Base-by-base conservation (phyloP, 208 protist species). In the Eutreptiella sp. region DNA sequence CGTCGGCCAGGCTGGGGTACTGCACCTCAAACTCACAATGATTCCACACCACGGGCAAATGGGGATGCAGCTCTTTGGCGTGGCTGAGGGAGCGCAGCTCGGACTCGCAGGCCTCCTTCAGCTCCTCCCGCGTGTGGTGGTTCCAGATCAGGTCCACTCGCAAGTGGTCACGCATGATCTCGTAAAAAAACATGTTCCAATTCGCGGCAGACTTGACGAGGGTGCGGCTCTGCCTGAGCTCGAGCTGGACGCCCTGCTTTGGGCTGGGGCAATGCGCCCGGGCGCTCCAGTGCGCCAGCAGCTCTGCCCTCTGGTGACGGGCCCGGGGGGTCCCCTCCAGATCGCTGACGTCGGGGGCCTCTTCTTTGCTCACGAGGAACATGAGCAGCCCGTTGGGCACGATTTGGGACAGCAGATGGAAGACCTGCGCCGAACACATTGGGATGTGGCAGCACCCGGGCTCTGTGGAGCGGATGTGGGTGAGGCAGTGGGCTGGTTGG, bases 61-160 rank as follows among this genome's bases (percentile, higher is more conserved):
- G 66, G 27, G 43, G 34, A 19, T 53, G 9, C 38, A 28, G 11
- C 31, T 57, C 50, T 7, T 24, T 57, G 11, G 31, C 50, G 31
- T 57, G 50, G 9, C n/a, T 27, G 16, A 57, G 50, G n/a, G 39
- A n/a, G 7, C 4, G 43, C 64, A 94, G 73, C 65, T 94, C 89
- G 27, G 59, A 53, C 41, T 92, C 84, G n/a, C 92, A 72, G 19
- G 83, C 79, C 23, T 84, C 74, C 23, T 76, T 68, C 27, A 94
- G 75, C 64, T 94, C 89, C 33, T 73, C 74, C 23, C 89, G 82
- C 14, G 89, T 94, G 2, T 77, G 80, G 61, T 88, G 80, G 55
- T 92, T 94, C 87, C 89, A 94, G 53, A 94, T 92, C 5, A 94
- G 70, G 59, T 94, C 87, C 1, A 87, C 76, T 19, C 83, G 77